phyloP scores from a whole-genome alignment of 2,329 filamentous ascomycete species.

The Cytospora leucostoma region DNA sequence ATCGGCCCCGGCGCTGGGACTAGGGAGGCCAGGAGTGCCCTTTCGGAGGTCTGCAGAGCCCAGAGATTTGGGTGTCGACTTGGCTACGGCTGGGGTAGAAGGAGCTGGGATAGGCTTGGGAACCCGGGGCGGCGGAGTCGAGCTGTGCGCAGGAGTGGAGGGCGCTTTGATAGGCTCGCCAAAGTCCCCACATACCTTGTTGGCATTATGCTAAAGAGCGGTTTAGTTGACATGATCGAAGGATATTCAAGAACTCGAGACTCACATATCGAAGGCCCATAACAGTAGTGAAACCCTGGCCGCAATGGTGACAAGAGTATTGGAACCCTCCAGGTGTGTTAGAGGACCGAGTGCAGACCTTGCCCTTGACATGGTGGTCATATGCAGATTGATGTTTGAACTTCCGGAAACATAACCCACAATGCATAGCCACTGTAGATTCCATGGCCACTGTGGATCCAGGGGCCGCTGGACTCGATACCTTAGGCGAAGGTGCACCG shows the following conservation, averaged over 20 bases:
- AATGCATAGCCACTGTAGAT: conserved; percentile 5
- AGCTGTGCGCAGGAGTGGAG: background rate
- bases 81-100: background rate
- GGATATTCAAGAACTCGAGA: conserved; percentile 1
- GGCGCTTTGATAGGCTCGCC: conserved; percentile 29
- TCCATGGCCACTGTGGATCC: background rate
- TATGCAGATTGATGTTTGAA: conserved; percentile 23
- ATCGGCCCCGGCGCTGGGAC: conserved; percentile 32
- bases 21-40: background rate
- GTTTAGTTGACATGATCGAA: conserved; percentile 7
- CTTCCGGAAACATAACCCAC: conserved; percentile 26
- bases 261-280: conserved; percentile 47
- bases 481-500: conserved; percentile 17
- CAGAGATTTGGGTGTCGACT: background rate
- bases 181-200: conserved; percentile 50
- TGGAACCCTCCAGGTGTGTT: conserved; percentile 34
- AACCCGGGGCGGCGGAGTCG: conserved; percentile 24
- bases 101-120: conserved; percentile 23
- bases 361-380: conserved; percentile 40
- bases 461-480: conserved; percentile 3
- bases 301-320: conserved; percentile 49
- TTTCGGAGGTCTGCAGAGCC: background rate
- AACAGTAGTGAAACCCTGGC: conserved; percentile 45
- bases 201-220: conserved; percentile 40
- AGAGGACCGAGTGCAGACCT: conserved; percentile 37